Base-by-base conservation (phyloP, 805 yeast species). In the Ogataea ganodermae region DNA sequence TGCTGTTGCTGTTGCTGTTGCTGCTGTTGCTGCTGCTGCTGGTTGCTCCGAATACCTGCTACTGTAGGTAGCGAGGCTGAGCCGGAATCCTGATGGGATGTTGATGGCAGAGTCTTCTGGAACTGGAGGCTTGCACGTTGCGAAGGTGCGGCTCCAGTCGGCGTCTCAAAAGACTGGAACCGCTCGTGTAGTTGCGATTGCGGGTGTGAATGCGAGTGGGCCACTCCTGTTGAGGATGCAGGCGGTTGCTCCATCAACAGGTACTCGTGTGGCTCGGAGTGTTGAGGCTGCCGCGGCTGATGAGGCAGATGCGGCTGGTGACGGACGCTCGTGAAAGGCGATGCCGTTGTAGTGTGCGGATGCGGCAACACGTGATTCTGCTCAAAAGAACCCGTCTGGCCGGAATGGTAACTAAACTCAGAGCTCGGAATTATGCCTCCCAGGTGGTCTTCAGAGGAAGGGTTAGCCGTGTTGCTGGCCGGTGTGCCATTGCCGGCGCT, bases 91-190 rank as follows among this genome's bases (percentile, higher is more conserved):
- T 30, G 33, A 9, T 30, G 33, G 13, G 33, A 28, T 5, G 13
- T 28, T n/a, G 31, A 30, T 30, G 50, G 40, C 6, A 42, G 7
- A 14, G 38, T 20, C 18, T 44, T 24, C 16, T 42, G 47, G 38
- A 37, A 39, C 9, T 37, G 49, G 26, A 36, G n/a, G n/a, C 35
- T 38, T 13, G 18, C 30, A 8, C 47, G 37, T n/a, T 42, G 50
- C n/a, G 46, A 30, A 16, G 51, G 13, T 8, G 46, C 18, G 12
- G 52, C 22, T 14, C 33, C 33, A 30, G n/a, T 30, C 17, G 48
- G 33, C 23, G 48, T 54, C 30, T 55, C 59, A 38, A 50, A 55
- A 13, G 55, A 16, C 31, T 46, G 51, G 43, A 45, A 55, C 35
- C 59, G 46, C 21, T 55, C 59, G 17, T 46, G 31, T 6, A 40